Evolutionary conservation across 495 filamentous ascomycete genomes (phyloP).

Genomic region (Trichoderma orchidacearum): DNA sequence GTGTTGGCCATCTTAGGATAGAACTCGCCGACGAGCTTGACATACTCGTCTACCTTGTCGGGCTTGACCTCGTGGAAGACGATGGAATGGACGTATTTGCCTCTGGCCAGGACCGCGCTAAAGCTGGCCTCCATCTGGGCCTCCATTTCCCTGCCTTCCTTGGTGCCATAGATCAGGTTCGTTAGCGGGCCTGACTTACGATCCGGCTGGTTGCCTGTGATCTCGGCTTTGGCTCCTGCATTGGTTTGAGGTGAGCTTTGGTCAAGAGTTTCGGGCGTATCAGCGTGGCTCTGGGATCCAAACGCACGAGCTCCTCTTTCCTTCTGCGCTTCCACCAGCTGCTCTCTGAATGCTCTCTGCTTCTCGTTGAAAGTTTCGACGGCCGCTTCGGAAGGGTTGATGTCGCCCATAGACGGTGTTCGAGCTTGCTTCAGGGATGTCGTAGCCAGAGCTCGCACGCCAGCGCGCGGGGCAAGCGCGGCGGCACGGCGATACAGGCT

Average conservation of each 20-base stretch:
- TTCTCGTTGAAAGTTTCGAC: conserved; percentile 61
- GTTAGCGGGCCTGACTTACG: conserved; percentile 40
- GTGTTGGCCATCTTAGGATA: conserved; percentile 75
- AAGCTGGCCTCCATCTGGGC: conserved; percentile 91
- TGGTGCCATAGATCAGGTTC: conserved; percentile 87
- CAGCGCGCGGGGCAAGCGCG: conserved; percentile 29
- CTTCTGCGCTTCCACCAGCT: conserved; percentile 62
- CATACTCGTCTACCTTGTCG: conserved; percentile 90
- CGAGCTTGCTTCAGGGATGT: conserved; percentile 28
- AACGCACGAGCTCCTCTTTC: conserved; percentile 71
- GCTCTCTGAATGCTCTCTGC: conserved; percentile 76
- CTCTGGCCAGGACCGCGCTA: conserved; percentile 81
- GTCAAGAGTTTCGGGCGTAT: conserved; percentile 33
- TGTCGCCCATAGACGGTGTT: conserved; percentile 72
- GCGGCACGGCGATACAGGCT: conserved; percentile 15
- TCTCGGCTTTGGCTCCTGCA: conserved; percentile 36
- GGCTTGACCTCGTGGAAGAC: conserved; percentile 95
- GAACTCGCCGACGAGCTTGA: conserved; percentile 79
- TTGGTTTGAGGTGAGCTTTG: conserved; percentile 41
- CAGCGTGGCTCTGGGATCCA: conserved; percentile 7
- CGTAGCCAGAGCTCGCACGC: conserved; percentile 46
- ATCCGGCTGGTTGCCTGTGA: conserved; percentile 23
- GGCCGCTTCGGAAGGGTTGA: conserved; percentile 49
- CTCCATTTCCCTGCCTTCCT: conserved; percentile 84
- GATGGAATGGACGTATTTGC: conserved; percentile 97